A percentile compares a stretch with the other conserved stretches of the same genome.
phyloP scores from a whole-genome alignment of 108 stramenopile genomes.

The Aurantiochytrium sp. region DNA sequence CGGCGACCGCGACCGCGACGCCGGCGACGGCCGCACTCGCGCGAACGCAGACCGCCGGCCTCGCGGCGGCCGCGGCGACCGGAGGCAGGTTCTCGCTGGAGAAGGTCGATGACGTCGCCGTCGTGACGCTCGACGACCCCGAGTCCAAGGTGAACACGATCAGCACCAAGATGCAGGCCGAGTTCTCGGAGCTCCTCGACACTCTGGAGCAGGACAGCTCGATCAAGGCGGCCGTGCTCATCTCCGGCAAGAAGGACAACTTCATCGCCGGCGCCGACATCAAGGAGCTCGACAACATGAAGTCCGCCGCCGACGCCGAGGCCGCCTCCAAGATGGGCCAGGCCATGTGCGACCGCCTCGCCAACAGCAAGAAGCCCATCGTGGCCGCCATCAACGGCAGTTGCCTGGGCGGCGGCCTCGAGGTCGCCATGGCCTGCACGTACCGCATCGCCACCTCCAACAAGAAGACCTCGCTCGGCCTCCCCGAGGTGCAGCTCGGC shows the following conservation, averaged over 20 bases:
- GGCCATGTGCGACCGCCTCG: conserved; percentile 73
- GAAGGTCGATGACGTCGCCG: conserved; percentile 67
- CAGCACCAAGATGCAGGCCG: conserved; percentile 69
- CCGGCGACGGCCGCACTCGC: too few species aligned
- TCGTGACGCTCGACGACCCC: conserved; percentile 84
- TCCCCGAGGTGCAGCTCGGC: conserved; percentile 97
- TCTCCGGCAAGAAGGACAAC: conserved; percentile 86
- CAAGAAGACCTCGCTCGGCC: conserved; percentile 82
- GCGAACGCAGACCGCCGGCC: too few species aligned
- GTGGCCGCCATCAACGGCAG: conserved; percentile 94
- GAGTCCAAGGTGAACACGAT: conserved; percentile 86
- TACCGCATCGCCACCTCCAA: conserved; percentile 89
- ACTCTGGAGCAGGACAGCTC: conserved; percentile 41
- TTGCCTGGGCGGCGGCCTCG: conserved; percentile 94
- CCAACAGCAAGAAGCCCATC: conserved; percentile 72
- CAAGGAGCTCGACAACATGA: conserved; percentile 82
- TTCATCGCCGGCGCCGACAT: conserved; percentile 99
- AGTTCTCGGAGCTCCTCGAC: conserved; percentile 62
- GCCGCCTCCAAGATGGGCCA: conserved; percentile 71
- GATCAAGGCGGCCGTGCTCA: conserved; percentile 89
- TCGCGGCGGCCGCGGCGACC: neutral
- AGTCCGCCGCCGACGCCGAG: conserved; percentile 74
- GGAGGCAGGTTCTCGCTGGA: conserved; percentile 20
- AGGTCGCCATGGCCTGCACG: conserved; percentile 97
- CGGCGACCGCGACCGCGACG: too few species aligned